Conservation (phyloP, 2,329 filamentous ascomycete genomes). For the Nannizziopsis barbatae region DNA sequence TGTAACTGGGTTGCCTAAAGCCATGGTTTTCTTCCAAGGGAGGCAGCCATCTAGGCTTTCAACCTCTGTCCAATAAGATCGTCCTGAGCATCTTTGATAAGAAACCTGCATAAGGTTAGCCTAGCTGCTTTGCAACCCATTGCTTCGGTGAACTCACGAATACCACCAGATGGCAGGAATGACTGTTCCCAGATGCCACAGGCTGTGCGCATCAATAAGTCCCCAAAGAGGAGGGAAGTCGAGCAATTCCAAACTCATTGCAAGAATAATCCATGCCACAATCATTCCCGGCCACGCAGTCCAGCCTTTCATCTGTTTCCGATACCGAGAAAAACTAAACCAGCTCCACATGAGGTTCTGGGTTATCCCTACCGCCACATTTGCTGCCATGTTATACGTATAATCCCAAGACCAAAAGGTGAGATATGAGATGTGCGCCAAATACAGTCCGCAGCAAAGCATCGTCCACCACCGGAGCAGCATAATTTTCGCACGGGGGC, state of each 20-base stretch:
- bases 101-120: slow-evolving; percentile 49
- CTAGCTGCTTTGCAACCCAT: not conserved
- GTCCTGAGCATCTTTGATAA: slow-evolving; percentile 73
- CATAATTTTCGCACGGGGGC: slow-evolving; percentile 38
- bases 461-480: slow-evolving; percentile 64
- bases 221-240: slow-evolving; percentile 82
- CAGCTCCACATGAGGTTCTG: slow-evolving; percentile 77
- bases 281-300: slow-evolving; percentile 80
- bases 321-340: slow-evolving; percentile 67
- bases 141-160: slow-evolving; percentile 52
- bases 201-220: slow-evolving; percentile 79
- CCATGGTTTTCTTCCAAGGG: not conserved
- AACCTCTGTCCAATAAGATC: slow-evolving; percentile 63
- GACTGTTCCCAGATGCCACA: slow-evolving; percentile 95
- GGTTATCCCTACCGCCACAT: slow-evolving; percentile 67
- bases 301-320: slow-evolving; percentile 62
- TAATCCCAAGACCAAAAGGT: slow-evolving; percentile 87
- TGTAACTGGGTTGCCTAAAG: too few relatives aligned
- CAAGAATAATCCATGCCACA: slow-evolving; percentile 80
- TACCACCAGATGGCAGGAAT: slow-evolving; percentile 84
- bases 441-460: slow-evolving; percentile 60
- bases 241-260: slow-evolving; percentile 90
- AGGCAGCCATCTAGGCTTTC: slow-evolving; percentile 43
- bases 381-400: slow-evolving; percentile 94
- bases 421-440: slow-evolving; percentile 68